Evolutionary conservation across 2,329 filamentous ascomycete species (phyloP).

Genomic region (Trichoderma breve): DNA sequence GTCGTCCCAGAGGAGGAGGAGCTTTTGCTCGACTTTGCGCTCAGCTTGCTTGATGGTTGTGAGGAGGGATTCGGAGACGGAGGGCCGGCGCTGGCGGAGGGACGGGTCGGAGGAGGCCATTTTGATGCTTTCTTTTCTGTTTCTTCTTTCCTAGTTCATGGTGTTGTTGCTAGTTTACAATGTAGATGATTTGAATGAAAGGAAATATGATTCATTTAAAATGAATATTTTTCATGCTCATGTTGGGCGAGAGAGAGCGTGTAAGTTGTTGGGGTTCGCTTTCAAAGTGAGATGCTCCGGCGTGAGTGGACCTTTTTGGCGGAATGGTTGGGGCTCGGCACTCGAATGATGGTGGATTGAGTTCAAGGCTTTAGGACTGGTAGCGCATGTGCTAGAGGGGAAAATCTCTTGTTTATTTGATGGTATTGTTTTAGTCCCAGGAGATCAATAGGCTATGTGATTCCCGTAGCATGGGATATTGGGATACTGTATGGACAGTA

Average conservation of each 20-base stretch:
- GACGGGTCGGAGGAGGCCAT: not conserved
- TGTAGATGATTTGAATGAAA: not conserved
- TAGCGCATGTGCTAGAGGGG: not conserved
- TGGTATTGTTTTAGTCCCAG: not conserved
- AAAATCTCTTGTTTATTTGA: not conserved
- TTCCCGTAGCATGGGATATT: not conserved
- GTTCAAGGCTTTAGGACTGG: not conserved
- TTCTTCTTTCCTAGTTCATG: not conserved
- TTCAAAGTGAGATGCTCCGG: not conserved
- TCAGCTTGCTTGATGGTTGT: conserved; percentile 37
- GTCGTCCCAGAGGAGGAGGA: conserved; percentile 57
- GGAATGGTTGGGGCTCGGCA: conserved; percentile 18
- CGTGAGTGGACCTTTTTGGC: conserved; percentile 8
- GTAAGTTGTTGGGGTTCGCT: conserved; percentile 11
- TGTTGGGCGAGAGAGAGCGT: not conserved
- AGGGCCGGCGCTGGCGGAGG: conserved; percentile 31
- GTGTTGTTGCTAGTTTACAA: not conserved
- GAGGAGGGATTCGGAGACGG: conserved; percentile 30
- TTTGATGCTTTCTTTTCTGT: not conserved
- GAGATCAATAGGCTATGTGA: not conserved
- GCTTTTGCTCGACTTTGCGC: conserved; percentile 38
- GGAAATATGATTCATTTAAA: not conserved
- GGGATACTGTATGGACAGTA: not conserved
- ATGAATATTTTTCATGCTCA: not conserved
- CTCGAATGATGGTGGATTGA: not conserved